Base-by-base conservation (phyloP, 2,329 filamentous ascomycete species). In the Ilyonectria mors-panacis region DNA sequence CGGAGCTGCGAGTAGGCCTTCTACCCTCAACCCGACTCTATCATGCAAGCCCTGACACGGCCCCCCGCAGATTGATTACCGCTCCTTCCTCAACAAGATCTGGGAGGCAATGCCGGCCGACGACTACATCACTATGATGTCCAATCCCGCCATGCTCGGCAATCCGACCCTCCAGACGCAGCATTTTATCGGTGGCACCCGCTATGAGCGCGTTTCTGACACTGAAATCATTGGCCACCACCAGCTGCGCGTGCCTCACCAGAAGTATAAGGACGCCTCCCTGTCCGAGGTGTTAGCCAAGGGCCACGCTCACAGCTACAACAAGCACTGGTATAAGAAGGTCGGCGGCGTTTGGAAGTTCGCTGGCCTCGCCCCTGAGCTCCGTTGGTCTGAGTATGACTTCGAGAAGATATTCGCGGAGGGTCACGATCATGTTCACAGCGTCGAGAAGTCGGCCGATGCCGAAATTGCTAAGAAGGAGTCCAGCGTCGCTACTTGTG, bases 291-390 rank as follows among this genome's bases (percentile, higher is more conserved):
- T 47, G 10, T 15, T 30, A 12, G 55, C 28, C 17, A 58, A 58
- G 39, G 55, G 55, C 10, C 55, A 58, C 15, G 55, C 55, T 12
- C 55, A 58, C n/a, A 33, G 55, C 8, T 35, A 58, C 15, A 58
- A 58, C 26, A 45, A 58, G 37, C 55, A 58, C 21, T 58, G 39
- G 55, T 58, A 58, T 4, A 58, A 47, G 26, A 58, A 47, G 39
- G 9, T 58, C 1, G 39, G 33, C 21, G 39, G 39, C 8, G 17
- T 30, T 13, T 47, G 39, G 55, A 58, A 58, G 42, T 17, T 39
- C 37, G 37, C 37, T 13, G 37, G 37, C 15, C 37, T 39, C 15
- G 13, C 37, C 12, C 15, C 37, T 13, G 17, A 39, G 17, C 10
- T 39, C 13, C 37, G 37, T 6, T 39, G 37, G 37, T 3, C 37